Percentiles rank a stretch among this genome's conserved stretches.
Evolutionary conservation across 148 eudicot genomes (phyloP).

Genomic region (Silene latifolia): DNA sequence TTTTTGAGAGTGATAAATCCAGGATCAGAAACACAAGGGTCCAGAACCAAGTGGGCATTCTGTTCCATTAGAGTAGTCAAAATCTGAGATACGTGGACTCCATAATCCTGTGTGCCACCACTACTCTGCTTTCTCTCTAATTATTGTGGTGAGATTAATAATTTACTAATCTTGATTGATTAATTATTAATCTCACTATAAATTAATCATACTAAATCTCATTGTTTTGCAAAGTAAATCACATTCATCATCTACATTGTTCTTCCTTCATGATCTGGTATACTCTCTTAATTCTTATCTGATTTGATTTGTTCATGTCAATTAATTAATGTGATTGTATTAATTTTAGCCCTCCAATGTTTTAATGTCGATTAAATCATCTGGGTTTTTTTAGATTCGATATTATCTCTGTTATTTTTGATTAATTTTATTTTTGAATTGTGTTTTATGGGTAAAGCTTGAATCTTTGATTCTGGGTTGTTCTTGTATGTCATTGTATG

Average conservation of each 20-base stretch:
- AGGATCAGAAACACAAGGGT: too few relatives aligned
- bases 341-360: not conserved
- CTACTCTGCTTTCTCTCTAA: not conserved
- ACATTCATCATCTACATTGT: slow-evolving; percentile 2
- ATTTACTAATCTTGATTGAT: not conserved
- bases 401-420: not conserved
- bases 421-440: not conserved
- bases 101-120: not conserved
- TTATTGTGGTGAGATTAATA: not conserved
- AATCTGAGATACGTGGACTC: too few relatives aligned
- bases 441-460: not conserved
- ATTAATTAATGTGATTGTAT: not conserved
- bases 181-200: not conserved
- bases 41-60: too few relatives aligned
- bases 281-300: not conserved
- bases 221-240: not conserved
- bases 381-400: slow-evolving; percentile 11
- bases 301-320: not conserved
- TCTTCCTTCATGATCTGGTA: slow-evolving; percentile 14
- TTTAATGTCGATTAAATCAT: not conserved
- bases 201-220: not conserved
- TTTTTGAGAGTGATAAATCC: too few relatives aligned
- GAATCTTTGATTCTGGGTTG: not conserved
- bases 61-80: too few relatives aligned
- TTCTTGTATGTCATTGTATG: too few relatives aligned